phyloP scores from a whole-genome alignment of 164 flowering plant species.

The Malania oleifera region DNA sequence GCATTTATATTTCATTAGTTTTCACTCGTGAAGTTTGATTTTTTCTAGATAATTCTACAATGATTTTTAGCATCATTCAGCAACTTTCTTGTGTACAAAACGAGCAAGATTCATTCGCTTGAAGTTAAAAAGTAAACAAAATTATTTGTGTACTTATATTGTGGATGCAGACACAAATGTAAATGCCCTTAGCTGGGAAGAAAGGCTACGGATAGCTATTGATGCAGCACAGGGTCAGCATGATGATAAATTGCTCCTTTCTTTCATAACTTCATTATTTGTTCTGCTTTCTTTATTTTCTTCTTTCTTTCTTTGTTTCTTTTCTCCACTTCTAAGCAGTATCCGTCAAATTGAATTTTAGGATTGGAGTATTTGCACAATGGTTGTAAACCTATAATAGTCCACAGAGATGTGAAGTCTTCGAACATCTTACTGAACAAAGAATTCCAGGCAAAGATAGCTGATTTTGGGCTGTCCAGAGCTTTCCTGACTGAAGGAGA shows the following conservation, averaged over 20 bases:
- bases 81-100: too few species aligned
- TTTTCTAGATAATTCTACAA: too few species aligned
- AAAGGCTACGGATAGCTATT: not conserved
- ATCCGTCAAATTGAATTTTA: not conserved
- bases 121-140: too few species aligned
- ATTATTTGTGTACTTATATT: too few species aligned
- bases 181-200: not conserved
- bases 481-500: conserved; percentile 11
- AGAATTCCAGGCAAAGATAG: not conserved
- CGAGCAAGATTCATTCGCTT: too few species aligned
- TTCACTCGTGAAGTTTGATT: too few species aligned
- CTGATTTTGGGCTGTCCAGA: conserved; percentile 37
- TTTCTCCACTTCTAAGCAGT: not conserved
- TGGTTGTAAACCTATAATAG: not conserved
- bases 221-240: not conserved
- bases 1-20: too few species aligned
- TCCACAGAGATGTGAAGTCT: conserved; percentile 6
- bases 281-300: not conserved
- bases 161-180: not conserved
- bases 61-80: too few species aligned
- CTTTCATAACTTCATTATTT: too few species aligned
- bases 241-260: not conserved
- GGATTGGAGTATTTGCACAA: conserved; percentile 4
- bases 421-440: not conserved
- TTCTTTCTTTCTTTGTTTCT: not conserved